These are phyloP conservation scores for Raphanus raphanistrum DNA, from an alignment of 345 rosid species.

Conservation along the genomic window DNA sequence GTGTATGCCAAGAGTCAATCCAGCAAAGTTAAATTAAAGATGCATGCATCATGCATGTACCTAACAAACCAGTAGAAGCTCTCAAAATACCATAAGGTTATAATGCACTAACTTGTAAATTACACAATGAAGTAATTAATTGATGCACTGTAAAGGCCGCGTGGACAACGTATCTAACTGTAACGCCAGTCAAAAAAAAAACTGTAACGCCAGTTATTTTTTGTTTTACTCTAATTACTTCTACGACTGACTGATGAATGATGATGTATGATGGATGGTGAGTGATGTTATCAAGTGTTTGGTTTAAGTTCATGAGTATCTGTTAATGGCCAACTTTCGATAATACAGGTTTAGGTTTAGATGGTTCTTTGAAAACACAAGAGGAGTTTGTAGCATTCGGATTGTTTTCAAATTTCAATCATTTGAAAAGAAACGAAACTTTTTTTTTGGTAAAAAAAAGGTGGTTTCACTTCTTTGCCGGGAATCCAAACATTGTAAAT, in stretches of 20 bases:
- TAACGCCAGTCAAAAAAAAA: background rate
- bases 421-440: background rate
- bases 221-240: background rate
- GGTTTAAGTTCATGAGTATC: background rate
- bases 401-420: background rate
- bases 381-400: background rate
- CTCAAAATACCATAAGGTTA: background rate
- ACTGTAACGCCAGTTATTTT: background rate
- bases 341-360: background rate
- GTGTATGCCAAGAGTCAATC: background rate
- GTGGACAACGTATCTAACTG: background rate
- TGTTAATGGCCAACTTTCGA: background rate
- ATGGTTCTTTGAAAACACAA: background rate
- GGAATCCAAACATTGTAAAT: no score
- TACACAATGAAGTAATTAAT: background rate
- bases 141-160: background rate
- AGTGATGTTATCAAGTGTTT: background rate
- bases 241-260: background rate
- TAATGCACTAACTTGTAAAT: background rate
- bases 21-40: background rate
- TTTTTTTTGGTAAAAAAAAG: no score
- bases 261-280: background rate
- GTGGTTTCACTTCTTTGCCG: no score
- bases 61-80: background rate
- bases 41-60: slow-evolving; percentile 5